A percentile compares a stretch with the other conserved stretches of the same genome.
These are phyloP conservation scores for Fraxinus latifolia DNA, from an alignment of 305 asterid species.

Conservation along the genomic window DNA sequence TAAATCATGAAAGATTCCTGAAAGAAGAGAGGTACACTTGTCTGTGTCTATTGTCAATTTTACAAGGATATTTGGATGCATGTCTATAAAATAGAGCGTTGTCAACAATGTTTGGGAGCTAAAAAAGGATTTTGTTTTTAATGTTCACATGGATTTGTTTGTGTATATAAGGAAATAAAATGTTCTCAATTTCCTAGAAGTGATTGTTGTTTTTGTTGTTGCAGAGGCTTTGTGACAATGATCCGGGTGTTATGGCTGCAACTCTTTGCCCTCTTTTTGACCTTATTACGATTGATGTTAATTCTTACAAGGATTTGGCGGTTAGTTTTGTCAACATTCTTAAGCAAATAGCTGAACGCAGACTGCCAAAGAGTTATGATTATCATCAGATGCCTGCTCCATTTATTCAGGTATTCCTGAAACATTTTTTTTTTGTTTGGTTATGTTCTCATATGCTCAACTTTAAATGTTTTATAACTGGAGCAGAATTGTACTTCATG, in stretches of 20 bases:
- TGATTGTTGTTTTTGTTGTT: constrained; percentile 24
- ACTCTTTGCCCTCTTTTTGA: constrained; percentile 93
- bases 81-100: not conserved
- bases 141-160: not conserved
- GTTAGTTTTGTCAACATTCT: constrained; percentile 92
- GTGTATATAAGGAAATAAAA: constrained; percentile 12
- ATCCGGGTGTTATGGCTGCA: constrained; percentile 99
- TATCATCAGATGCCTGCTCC: constrained; percentile 99
- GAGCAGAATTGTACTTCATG: not conserved
- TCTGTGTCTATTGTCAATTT: not conserved
- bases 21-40: not conserved
- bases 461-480: not conserved
- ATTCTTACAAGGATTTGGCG: constrained; percentile 76
- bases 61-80: not conserved
- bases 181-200: constrained; percentile 9
- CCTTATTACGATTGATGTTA: constrained; percentile 68
- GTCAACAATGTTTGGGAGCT: not conserved
- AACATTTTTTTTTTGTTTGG: not conserved
- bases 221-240: constrained; percentile 93
- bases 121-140: not conserved
- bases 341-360: constrained; percentile 94
- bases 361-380: constrained; percentile 92
- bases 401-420: constrained; percentile 71
- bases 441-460: not conserved
- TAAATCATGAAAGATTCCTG: not conserved